Conservation (phyloP, 2,329 filamentous ascomycete genomes). For the Lasiodiplodia theobromae region DNA sequence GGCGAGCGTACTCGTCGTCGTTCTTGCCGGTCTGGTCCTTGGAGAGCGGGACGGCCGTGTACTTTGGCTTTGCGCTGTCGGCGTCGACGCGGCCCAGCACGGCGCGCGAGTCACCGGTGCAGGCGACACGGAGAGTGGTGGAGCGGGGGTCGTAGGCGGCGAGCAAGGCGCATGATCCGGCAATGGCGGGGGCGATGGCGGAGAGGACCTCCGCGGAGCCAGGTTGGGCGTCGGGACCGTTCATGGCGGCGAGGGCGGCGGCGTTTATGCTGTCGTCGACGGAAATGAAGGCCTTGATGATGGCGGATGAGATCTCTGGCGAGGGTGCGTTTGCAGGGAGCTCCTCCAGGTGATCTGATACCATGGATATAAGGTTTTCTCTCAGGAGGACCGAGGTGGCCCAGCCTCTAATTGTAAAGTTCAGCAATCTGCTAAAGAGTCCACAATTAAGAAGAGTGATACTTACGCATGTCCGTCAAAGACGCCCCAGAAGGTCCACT, state of each 20-base stretch:
- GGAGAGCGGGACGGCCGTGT: slow-evolving; percentile 63
- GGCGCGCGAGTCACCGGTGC: slow-evolving; percentile 71
- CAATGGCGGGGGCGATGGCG: slow-evolving; percentile 48
- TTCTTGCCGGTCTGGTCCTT: slow-evolving; percentile 73
- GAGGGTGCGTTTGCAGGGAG: slow-evolving; percentile 48
- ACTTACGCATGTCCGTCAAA: slow-evolving; percentile 61
- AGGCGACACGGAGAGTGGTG: slow-evolving; percentile 66
- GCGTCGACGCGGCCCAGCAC: slow-evolving; percentile 64
- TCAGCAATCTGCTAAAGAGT: neutral
- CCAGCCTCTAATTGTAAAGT: slow-evolving; percentile 45
- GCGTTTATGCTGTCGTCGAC: slow-evolving; percentile 65
- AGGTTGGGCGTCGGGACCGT: slow-evolving; percentile 45
- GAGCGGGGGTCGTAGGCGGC: slow-evolving; percentile 65
- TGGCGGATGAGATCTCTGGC: slow-evolving; percentile 60
- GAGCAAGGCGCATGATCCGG: slow-evolving; percentile 70
- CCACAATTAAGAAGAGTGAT: neutral
- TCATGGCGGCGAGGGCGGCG: slow-evolving; percentile 46
- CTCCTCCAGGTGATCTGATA: slow-evolving; percentile 47
- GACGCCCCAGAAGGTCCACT: slow-evolving; percentile 52
- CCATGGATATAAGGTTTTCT: slow-evolving; percentile 51
- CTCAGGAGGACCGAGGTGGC: slow-evolving; percentile 53
- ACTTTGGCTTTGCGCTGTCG: slow-evolving; percentile 45
- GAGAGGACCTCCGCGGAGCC: slow-evolving; percentile 35
- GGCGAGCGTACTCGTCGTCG: slow-evolving; percentile 61
- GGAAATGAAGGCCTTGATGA: slow-evolving; percentile 64